Percentiles rank a stretch among this genome's conserved stretches.
Conservation (phyloP, 2,329 filamentous ascomycete species). For the Xylariaceae sp. region DNA sequence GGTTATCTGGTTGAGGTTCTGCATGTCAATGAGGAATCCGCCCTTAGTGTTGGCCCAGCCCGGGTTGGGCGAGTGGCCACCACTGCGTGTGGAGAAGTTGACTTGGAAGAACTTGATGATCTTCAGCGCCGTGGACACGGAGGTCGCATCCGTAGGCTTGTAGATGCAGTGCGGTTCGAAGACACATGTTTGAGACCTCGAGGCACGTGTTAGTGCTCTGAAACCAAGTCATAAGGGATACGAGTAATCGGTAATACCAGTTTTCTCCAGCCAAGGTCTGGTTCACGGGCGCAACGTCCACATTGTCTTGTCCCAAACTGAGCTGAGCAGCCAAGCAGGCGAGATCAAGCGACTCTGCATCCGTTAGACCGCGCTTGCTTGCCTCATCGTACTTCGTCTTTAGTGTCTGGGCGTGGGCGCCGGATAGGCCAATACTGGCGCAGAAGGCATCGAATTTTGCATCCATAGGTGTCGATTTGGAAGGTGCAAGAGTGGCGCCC, state of each 20-base stretch:
- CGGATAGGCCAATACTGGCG: background rate
- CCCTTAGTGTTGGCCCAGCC: slow-evolving; percentile 15
- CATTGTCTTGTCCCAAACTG: background rate
- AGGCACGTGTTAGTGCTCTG: background rate
- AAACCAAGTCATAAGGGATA: background rate
- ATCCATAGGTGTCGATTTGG: background rate
- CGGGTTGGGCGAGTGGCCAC: slow-evolving; percentile 19
- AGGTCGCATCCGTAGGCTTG: background rate
- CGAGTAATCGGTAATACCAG: slow-evolving; percentile 4
- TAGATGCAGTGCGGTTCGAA: slow-evolving; percentile 17
- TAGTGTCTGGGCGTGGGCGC: background rate
- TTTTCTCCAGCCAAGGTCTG: slow-evolving; percentile 7
- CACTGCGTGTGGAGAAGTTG: slow-evolving; percentile 14
- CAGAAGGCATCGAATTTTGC: background rate
- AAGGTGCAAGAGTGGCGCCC: background rate
- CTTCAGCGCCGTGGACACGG: slow-evolving; percentile 11
- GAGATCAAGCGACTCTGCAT: background rate
- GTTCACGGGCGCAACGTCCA: slow-evolving; percentile 4
- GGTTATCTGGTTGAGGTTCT: slow-evolving; percentile 20
- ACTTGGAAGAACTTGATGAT: slow-evolving; percentile 15
- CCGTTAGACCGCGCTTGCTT: background rate
- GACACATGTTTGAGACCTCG: slow-evolving; percentile 17
- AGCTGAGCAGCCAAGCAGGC: slow-evolving; percentile 3
- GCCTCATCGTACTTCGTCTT: background rate
- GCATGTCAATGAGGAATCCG: slow-evolving; percentile 26